Conservation (phyloP, 192 early-diverging fungal species). For the Funneliformis mosseae region DNA sequence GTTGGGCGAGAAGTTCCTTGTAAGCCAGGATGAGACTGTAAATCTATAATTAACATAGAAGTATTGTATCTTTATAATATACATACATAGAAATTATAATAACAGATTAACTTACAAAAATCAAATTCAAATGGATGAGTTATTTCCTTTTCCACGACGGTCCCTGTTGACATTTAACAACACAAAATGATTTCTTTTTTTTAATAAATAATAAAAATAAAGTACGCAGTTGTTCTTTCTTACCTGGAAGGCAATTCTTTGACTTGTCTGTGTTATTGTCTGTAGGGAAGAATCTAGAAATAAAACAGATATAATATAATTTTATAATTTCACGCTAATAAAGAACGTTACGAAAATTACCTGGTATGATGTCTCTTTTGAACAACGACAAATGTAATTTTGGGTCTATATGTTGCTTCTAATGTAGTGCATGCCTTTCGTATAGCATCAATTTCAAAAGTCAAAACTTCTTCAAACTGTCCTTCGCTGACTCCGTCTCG, state of each 20-base stretch:
- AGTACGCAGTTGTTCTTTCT: no score
- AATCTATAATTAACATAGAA: conserved; percentile 37
- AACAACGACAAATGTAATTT: conserved; percentile 70
- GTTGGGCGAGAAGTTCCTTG: conserved; percentile 92
- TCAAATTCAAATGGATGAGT: conserved; percentile 77
- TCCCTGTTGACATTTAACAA: conserved; percentile 27
- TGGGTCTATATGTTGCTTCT: conserved; percentile 60
- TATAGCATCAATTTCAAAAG: conserved; percentile 71
- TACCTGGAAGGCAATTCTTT: conserved; percentile 78
- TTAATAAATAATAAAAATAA: no score
- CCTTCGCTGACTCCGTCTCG: conserved; percentile 85
- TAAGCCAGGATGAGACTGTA: conserved; percentile 86
- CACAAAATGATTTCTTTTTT: no score
- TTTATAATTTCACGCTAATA: no score
- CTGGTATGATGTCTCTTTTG: conserved; percentile 83
- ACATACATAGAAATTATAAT: background rate
- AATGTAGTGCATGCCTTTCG: conserved; percentile 48
- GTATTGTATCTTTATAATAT: background rate
- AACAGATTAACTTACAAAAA: conserved; percentile 49
- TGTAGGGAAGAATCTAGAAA: conserved; percentile 62
- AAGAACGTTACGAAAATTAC: no score
- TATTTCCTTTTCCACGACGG: conserved; percentile 67
- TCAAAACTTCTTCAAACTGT: conserved; percentile 67
- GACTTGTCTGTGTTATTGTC: conserved; percentile 61
- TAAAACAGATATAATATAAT: no score